Base-by-base conservation (phyloP, 306 rosid genomes). In the Prunus mongolica region DNA sequence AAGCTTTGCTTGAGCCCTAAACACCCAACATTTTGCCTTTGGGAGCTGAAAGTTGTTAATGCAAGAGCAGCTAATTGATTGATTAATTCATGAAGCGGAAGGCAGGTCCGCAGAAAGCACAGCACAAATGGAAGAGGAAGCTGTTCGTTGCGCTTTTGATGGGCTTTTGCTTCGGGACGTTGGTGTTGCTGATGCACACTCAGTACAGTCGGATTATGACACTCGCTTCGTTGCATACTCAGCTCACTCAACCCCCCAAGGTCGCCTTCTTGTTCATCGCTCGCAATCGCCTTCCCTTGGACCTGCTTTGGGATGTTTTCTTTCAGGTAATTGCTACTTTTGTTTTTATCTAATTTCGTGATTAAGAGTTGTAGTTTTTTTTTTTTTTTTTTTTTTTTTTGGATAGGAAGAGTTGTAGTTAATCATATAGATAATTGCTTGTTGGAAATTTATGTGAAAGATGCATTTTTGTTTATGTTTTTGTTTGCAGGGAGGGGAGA, bases 211-310 rank as follows among this genome's bases (percentile, higher is more conserved):
- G 86, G 80, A 84, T 96, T 50, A 78, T 78, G 86, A 88, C 80
- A 71, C 71, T 92, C 67, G 76, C 84, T 70, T 81, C 98, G 24
- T 76, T 88, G 87, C 89, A 84, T 65, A 85, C 75, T 73, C 87
- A 54, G 81, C 79, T 70, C 18, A 63, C 9, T n/a, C 85, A 80
- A 67, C 68, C 15, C 45, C 97, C 97, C 22, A 93, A 89, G 84
- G 87, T 96, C 80, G 99, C 98, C 18, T 92, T 96, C 84, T 85
- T 96, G 77, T 96, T 96, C 87, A 91, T 96, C 55, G 92, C 99
- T 25, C 77, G 99, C 68, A 96, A 96, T 19, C 92, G 99, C 66
- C 88, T 96, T 45, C 96, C 99, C 63, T 80, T 96, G 55, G 98
- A 96, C 66, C 69, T 88, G 74, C 90, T 92, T 82, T 96, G 99